phyloP scores from a whole-genome alignment of 2,329 filamentous ascomycete species.

The Aspergillus sp. region DNA sequence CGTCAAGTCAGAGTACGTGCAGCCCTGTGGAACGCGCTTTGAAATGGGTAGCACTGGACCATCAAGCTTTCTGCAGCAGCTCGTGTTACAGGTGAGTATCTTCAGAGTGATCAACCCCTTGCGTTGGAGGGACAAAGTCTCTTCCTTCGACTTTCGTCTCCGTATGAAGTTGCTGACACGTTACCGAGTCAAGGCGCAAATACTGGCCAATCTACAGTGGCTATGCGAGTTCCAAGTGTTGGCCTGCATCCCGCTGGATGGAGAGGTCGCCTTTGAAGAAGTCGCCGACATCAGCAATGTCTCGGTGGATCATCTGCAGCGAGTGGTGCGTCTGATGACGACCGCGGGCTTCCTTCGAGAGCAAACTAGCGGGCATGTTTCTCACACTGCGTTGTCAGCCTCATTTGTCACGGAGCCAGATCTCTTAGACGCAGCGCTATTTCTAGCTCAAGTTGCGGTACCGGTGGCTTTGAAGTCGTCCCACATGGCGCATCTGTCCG shows the following conservation, averaged over 20 bases:
- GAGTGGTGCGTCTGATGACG: background rate
- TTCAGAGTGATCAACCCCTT: background rate
- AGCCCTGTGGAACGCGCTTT: too few species aligned
- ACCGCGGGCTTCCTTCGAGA: background rate
- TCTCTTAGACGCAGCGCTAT: background rate
- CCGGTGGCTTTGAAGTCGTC: constrained; percentile 1
- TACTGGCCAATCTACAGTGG: constrained; percentile 4
- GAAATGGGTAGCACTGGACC: background rate
- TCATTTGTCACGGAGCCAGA: constrained; percentile 5
- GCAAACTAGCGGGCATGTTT: background rate
- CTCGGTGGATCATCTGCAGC: constrained; percentile 1
- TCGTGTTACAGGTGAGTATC: background rate
- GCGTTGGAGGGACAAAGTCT: background rate
- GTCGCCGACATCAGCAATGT: constrained; percentile 1
- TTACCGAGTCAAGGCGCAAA: background rate
- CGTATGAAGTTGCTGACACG: background rate
- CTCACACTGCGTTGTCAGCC: background rate
- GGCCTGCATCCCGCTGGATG: constrained; percentile 4
- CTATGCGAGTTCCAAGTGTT: constrained; percentile 5
- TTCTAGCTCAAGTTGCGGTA: background rate
- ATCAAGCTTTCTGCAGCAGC: constrained; percentile 1
- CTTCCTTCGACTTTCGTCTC: background rate
- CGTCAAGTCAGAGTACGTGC: too few species aligned
- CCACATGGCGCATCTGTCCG: background rate
- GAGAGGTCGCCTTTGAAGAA: constrained; percentile 1